These are phyloP conservation scores for Yamadazyma sp. DNA, from an alignment of 1,139 yeast species.

Conservation along the genomic window DNA sequence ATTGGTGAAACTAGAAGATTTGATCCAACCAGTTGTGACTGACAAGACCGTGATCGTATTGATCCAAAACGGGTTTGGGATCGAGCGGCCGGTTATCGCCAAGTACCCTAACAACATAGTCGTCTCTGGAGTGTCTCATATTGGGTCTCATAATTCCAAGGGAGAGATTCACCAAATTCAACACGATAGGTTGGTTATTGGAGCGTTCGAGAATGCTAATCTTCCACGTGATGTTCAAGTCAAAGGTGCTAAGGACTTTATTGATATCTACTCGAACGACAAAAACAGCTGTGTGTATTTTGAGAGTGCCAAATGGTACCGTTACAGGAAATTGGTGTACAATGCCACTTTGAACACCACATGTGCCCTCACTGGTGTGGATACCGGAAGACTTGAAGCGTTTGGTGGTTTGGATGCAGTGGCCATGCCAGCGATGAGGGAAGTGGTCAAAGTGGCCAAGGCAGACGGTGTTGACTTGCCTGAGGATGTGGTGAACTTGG, in stretches of 20 bases:
- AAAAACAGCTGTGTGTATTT: conserved; percentile 38
- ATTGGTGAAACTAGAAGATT: too few species aligned
- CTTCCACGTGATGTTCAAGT: conserved; percentile 18
- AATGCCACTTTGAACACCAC: conserved; percentile 37
- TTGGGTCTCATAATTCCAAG: too few species aligned
- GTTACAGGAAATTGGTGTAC: conserved; percentile 56
- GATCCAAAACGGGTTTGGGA: too few species aligned
- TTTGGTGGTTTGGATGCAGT: conserved; percentile 16
- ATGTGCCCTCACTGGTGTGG: conserved; percentile 30
- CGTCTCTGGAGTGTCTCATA: too few species aligned
- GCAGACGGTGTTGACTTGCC: conserved; percentile 17
- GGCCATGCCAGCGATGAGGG: conserved; percentile 19
- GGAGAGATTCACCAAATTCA: conserved; percentile 52
- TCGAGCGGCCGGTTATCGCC: too few species aligned
- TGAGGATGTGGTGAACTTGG: conserved; percentile 20
- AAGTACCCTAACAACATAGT: too few species aligned
- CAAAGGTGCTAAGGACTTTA: conserved; percentile 38
- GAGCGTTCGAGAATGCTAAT: conserved; percentile 41
- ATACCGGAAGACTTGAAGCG: conserved; percentile 24
- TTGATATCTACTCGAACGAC: conserved; percentile 47
- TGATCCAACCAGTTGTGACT: too few species aligned
- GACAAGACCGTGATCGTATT: too few species aligned
- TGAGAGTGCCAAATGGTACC: conserved; percentile 47
- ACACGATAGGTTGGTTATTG: conserved; percentile 53
- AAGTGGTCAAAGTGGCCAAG: conserved; percentile 17